Base-by-base conservation (phyloP, 805 yeast genomes). In the Danielia reshetovae region DNA sequence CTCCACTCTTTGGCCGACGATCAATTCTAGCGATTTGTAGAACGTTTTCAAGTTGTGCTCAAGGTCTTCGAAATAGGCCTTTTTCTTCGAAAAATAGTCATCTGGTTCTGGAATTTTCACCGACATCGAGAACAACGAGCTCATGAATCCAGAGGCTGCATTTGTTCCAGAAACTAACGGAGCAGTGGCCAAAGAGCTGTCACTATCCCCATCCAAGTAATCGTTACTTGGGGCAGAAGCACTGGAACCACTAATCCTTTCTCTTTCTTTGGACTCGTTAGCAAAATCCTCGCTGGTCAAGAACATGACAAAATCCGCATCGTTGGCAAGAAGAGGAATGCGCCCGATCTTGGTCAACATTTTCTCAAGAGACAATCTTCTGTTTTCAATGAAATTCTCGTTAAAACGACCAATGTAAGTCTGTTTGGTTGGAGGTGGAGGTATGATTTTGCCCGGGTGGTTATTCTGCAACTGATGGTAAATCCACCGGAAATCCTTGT, bases 401-500 rank as follows among this genome's bases (percentile, higher is more conserved):
- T 87, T 87, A 60, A 93, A 88, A 42, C 96, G 73, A 4, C 97
- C 97, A 36, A 89, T 81, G 6, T 84, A 83, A 43, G 94, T 96
- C 57, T 93, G 95, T 40, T 85, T 95, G 0, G 97, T 89, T 4
- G 97, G 97, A 1, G 97, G 96, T 2, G 72, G 72, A 1, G 98
- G 97, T 16, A 93, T 79, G 24, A 93, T 80, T 39, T 73, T 70
- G 1, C 98, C 98, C 23, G 96, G 95, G 53, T 93, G 88, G 48
- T 82, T 85, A 50, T 77, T 75, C 51, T 84, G 85, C 17, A 93
- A 65, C 48, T 89, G 96, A 45, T 85, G 86, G 57, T 88, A 90
- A 9, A 93, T 68, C 97, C 97, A 90, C 41, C 96, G 67, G 60
- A 93, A 90, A 58, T 93, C 98, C 34, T 81, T 77, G 59, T 90